Evolutionary conservation across 2,329 filamentous ascomycete species (phyloP), one percentile per base, ranked within the genome.

Genomic region (Pseudogymnoascus pannorum): DNA sequence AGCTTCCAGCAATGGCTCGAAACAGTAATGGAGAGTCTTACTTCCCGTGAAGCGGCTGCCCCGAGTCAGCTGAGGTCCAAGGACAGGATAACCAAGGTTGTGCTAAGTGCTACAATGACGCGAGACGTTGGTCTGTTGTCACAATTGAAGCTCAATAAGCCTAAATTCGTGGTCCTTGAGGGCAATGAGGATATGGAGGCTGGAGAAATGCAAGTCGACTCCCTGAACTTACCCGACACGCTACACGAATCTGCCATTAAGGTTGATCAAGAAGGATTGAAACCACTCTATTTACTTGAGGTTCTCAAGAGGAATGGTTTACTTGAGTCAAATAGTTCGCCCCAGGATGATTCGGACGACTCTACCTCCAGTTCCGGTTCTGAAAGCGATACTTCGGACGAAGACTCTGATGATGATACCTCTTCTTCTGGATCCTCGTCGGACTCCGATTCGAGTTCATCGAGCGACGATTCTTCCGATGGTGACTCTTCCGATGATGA

Each of bases 51-150:
- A 29, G 61, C 42, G 29, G 48, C 40, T 14, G 57, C 26, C 18
- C 26, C 35, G 14, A 40, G 16, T 4, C 26, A 36, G 11, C 8
- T 35, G 16, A 36, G 38, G 60, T 60, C 61, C 7, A 70, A 75
- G 67, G 66, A 76, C 67, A 57, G 70, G 67, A 78, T 94, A 2
- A 85, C 87, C 58, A 97, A 97, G 74, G 81, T 97, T 16, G 82
- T 97, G 59, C 81, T 97, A 2, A 96, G 91, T 72, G 94, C 93
- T 5, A 97, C 93, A 0, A 91, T 97, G 85, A 96, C 92, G 1
- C 83, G 86, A 62, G 92, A 97, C 70, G 77, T 96, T 57, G 89
- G 88, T 35, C 87, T 94, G 63, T 77, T 97, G 18, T 87, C 84
- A 61, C 87, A 85, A 0, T 74, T 97, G 36, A 87, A 83, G 63